Evolutionary conservation across 2,329 filamentous ascomycete genomes (phyloP).

Genomic region (Xylaria sp.): DNA sequence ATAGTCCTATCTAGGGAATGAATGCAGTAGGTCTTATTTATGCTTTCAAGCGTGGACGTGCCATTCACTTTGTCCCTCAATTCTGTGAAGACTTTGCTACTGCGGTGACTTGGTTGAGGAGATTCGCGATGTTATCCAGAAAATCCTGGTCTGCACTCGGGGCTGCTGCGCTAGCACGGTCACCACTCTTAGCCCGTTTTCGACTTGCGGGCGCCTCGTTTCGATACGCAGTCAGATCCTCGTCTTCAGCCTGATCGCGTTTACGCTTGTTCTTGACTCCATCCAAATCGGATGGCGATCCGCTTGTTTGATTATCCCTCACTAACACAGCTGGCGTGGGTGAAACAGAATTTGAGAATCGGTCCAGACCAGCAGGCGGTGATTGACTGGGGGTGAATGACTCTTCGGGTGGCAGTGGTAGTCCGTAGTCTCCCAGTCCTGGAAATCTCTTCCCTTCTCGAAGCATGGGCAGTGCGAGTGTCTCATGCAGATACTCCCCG

Average conservation of each 20-base stretch:
- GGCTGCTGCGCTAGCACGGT: conserved; percentile 12
- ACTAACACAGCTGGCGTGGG: conserved; percentile 6
- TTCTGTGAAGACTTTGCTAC: conserved; percentile 23
- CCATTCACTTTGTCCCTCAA: not conserved
- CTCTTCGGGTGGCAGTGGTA: conserved; percentile 43
- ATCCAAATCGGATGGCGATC: conserved; percentile 38
- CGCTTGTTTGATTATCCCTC: conserved; percentile 31
- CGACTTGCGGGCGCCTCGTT: conserved; percentile 37
- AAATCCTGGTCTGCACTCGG: conserved; percentile 40
- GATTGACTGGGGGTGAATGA: conserved; percentile 39
- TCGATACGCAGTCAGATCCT: conserved; percentile 40
- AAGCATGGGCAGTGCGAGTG: conserved; percentile 58
- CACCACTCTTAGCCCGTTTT: conserved; percentile 44
- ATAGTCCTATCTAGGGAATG: conserved; percentile 13
- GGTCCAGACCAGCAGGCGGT: conserved; percentile 21
- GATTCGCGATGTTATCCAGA: conserved; percentile 43
- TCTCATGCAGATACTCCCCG: conserved; percentile 63
- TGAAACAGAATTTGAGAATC: conserved; percentile 15
- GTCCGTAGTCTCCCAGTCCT: conserved; percentile 52
- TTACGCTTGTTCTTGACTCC: conserved; percentile 43
- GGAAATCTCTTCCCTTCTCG: conserved; percentile 54
- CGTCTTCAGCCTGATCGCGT: conserved; percentile 38
- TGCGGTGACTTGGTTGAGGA: conserved; percentile 42
- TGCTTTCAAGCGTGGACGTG: not conserved
- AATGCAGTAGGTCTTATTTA: not conserved